These are phyloP conservation scores for Bocquillonia castaneifolia DNA, from an alignment of 441 rosid species.

Conservation along the genomic window DNA sequence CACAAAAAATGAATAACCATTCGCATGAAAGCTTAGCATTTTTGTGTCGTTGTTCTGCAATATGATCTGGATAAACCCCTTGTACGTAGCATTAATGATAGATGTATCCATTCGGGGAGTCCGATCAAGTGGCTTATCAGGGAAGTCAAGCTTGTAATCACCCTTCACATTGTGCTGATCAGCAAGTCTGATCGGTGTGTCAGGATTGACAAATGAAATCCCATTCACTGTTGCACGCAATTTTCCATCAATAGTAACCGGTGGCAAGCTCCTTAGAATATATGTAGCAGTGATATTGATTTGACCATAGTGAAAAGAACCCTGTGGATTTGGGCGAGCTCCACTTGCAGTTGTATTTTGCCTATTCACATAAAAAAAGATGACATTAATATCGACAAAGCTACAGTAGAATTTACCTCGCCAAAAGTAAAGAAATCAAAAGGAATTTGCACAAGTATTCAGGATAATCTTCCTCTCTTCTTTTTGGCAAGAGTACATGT, in stretches of 20 bases:
- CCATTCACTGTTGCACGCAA: constrained; percentile 68
- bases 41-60: constrained; percentile 85
- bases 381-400: constrained; percentile 2
- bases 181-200: constrained; percentile 73
- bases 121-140: constrained; percentile 52
- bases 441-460: not conserved
- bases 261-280: constrained; percentile 65
- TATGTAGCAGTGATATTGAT: constrained; percentile 77
- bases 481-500: not conserved
- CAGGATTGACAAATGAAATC: constrained; percentile 67
- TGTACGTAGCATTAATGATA: constrained; percentile 75
- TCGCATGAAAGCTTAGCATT: constrained; percentile 80
- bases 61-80: constrained; percentile 74
- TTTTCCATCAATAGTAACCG: constrained; percentile 51
- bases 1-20: constrained; percentile 80
- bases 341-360: constrained; percentile 84
- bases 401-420: not conserved
- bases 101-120: constrained; percentile 56
- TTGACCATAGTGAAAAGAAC: constrained; percentile 80
- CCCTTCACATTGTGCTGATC: constrained; percentile 68
- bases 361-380: constrained; percentile 35
- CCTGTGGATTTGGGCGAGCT: constrained; percentile 96
- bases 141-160: constrained; percentile 80
- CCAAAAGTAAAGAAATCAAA: not conserved
- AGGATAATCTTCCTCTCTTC: not conserved